Percentiles rank a stretch among this genome's conserved stretches.
Conservation (phyloP, 2,329 filamentous ascomycete genomes). For the Chaetomiaceae sp. region DNA sequence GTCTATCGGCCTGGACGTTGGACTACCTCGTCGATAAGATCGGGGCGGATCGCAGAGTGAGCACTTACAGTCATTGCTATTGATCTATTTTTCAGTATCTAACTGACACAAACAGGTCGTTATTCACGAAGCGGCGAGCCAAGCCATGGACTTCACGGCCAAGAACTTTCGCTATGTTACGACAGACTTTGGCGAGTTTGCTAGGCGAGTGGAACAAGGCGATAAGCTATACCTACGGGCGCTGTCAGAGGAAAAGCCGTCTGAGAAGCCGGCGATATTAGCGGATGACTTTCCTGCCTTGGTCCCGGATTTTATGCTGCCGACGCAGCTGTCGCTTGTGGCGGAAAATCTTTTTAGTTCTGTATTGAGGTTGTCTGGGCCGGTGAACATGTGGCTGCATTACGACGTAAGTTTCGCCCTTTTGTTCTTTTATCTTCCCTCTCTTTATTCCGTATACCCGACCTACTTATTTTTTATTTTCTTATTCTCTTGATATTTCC, state of each 20-base stretch:
- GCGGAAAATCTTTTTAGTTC: constrained; percentile 68
- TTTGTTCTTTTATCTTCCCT: not conserved
- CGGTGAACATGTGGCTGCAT: constrained; percentile 83
- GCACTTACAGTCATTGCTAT: too few relatives aligned
- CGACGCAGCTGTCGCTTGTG: constrained; percentile 56
- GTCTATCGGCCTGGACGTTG: constrained; percentile 62
- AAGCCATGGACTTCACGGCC: constrained; percentile 71
- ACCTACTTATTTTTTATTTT: not conserved
- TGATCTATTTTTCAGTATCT: too few relatives aligned
- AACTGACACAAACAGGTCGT: constrained; percentile 50
- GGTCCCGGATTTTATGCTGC: constrained; percentile 65
- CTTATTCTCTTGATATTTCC: not conserved
- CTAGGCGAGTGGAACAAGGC: constrained; percentile 55
- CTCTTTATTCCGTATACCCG: not conserved
- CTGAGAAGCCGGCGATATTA: constrained; percentile 65
- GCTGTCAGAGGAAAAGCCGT: constrained; percentile 64
- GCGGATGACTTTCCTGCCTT: constrained; percentile 67
- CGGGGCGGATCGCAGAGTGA: constrained; percentile 57
- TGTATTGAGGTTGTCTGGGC: constrained; percentile 72
- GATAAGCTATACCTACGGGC: constrained; percentile 72
- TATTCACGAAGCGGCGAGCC: constrained; percentile 63
- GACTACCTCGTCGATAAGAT: constrained; percentile 62
- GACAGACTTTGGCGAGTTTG: constrained; percentile 62
- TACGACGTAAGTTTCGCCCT: constrained; percentile 60
- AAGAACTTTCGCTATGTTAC: constrained; percentile 81